These are phyloP conservation scores for Purpureocillium takamizusanense DNA, from an alignment of 2,329 filamentous ascomycete species.

Conservation along the genomic window DNA sequence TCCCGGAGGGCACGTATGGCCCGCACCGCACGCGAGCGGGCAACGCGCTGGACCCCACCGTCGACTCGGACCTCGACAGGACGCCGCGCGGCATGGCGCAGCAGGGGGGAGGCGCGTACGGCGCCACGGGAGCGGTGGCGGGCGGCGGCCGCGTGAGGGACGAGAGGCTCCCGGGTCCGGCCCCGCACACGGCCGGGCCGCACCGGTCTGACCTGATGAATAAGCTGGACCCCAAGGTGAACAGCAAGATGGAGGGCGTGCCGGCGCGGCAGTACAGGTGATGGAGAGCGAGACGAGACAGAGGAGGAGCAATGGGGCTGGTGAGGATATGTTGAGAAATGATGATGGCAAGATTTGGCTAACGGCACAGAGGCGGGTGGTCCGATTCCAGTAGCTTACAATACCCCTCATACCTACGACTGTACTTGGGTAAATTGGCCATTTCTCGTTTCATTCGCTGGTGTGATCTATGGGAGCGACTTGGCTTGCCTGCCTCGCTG, in stretches of 20 bases:
- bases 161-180: conserved; percentile 1
- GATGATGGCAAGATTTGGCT: no score
- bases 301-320: no score
- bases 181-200: conserved; percentile 7
- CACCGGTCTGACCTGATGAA: conserved; percentile 8
- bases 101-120: not conserved
- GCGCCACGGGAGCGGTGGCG: not conserved
- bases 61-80: not conserved
- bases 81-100: not conserved
- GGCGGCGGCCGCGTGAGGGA: no score
- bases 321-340: no score
- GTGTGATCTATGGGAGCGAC: no score
- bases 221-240: conserved; percentile 7
- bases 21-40: not conserved
- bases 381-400: no score
- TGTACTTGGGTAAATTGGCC: no score
- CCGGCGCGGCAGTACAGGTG: not conserved
- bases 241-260: conserved; percentile 2
- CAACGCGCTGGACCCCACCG: not conserved
- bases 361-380: no score
- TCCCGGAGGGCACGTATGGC: conserved; percentile 5
- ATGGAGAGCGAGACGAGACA: no score
- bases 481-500: no score
- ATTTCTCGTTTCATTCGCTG: no score
- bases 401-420: no score